Base-by-base conservation (phyloP, 2,329 filamentous ascomycete species). In the Orbilia blumenaviensis region DNA sequence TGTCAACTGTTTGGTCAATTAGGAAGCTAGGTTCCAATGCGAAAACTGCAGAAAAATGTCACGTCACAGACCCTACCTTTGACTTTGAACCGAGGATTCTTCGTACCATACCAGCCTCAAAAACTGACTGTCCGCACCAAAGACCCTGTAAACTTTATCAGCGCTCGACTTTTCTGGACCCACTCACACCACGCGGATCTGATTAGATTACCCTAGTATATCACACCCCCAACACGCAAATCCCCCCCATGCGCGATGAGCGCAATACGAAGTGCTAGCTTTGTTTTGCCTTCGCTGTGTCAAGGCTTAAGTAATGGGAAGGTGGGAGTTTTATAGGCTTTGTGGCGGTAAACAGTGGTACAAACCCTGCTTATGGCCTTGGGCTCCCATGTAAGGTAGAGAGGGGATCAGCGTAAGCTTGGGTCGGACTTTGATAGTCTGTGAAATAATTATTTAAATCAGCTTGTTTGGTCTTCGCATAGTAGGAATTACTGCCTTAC, bases 181-280 rank as follows among this genome's bases (percentile, higher is more conserved):
- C 56, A 27, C 58, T 29, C 42, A 41, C 44, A 48, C 21, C 44
- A 21, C 42, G 61, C 32, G 61, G 61, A 66, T 66, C 61, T 34
- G 61, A 66, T 66, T 25, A 66, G 61, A 52, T 66, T 41, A 34
- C 41, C 44, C 46, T 66, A 16, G 34, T 34, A 38, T 52, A 41
- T 32, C 61, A 66, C 44, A 66, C 61, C 61, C 44, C 61, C 44
- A 66, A 66, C 61, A 54, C 29, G 61, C 8, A 21, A 48, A 48
- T 36, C 41, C 44, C n/a, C 38, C 18, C 42, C 42, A 46, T 46
- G 42, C 41, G 41, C 21, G 25, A 46, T 21, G 60, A 48, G 27
- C 38, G 25, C 21, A 27, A 46, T 23, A 46, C 6, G n/a, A 25
- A 23, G 27, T 10, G 56, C 36, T 29, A 27, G 21, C 36, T 25